Conservation (phyloP, 768 basidiomycete species). For the Arthromyces matolae region DNA sequence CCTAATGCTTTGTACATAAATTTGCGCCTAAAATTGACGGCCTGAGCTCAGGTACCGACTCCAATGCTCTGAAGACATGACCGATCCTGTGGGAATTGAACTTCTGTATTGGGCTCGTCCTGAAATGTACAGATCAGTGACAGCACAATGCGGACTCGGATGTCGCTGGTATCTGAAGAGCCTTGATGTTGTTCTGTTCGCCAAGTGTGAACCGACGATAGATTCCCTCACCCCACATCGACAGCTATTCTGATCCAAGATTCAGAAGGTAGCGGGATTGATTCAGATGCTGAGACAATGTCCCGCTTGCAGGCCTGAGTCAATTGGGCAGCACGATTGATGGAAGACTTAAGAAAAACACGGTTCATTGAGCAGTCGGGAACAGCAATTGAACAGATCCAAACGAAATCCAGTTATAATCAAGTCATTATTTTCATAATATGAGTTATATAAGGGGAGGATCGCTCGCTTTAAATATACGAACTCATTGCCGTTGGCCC, state of each 20-base stretch:
- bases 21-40: not conserved
- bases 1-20: constrained; percentile 6
- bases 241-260: constrained; percentile 82
- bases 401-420: too few species aligned
- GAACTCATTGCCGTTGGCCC: too few species aligned
- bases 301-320: too few species aligned
- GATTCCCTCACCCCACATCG: constrained; percentile 72
- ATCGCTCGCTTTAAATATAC: too few species aligned
- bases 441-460: too few species aligned
- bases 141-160: not conserved
- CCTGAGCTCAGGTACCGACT: constrained; percentile 37
- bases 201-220: constrained; percentile 96
- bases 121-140: constrained; percentile 24
- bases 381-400: too few species aligned
- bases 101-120: constrained; percentile 94
- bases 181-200: constrained; percentile 65
- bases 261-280: constrained; percentile 55
- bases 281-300: too few species aligned
- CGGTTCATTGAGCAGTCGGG: too few species aligned
- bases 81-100: constrained; percentile 55
- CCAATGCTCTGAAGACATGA: constrained; percentile 55
- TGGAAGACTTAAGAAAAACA: too few species aligned
- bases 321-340: too few species aligned
- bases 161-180: constrained; percentile 44
- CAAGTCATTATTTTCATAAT: too few species aligned